These are phyloP conservation scores for Thuidium tamariscinum DNA, from an alignment of 225 moss, liverwort and hornwort genomes.

Conservation along the genomic window DNA sequence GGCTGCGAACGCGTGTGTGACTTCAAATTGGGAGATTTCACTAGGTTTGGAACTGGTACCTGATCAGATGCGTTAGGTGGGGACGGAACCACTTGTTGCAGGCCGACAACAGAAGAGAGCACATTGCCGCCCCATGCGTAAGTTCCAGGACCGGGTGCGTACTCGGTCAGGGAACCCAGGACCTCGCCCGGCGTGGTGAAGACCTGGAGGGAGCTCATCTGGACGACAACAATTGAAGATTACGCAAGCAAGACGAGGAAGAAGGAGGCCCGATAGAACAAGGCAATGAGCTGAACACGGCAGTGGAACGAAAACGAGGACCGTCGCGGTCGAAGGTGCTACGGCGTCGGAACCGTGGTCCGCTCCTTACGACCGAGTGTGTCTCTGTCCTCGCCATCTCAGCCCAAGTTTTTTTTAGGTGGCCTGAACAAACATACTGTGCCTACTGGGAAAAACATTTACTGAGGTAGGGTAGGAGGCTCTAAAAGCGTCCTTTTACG, in stretches of 20 bases:
- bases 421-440: background rate
- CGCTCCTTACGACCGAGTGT: background rate
- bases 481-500: too few relatives aligned
- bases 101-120: constrained; percentile 75
- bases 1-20: background rate
- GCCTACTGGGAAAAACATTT: background rate
- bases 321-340: background rate
- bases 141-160: constrained; percentile 58
- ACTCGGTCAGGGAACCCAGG: constrained; percentile 54
- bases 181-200: constrained; percentile 72
- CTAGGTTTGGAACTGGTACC: constrained; percentile 5
- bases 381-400: background rate
- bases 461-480: too few relatives aligned
- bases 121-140: constrained; percentile 71
- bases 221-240: background rate
- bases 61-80: constrained; percentile 31
- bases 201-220: constrained; percentile 42
- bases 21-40: background rate
- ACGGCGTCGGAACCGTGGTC: background rate
- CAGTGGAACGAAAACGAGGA: background rate
- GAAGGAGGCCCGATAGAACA: background rate
- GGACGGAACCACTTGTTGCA: constrained; percentile 38
- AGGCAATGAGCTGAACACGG: background rate
- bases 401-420: too few relatives aligned
- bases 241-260: background rate